Conservation (phyloP, 2,329 filamentous ascomycete genomes). For the Hymenoscyphus scutula region DNA sequence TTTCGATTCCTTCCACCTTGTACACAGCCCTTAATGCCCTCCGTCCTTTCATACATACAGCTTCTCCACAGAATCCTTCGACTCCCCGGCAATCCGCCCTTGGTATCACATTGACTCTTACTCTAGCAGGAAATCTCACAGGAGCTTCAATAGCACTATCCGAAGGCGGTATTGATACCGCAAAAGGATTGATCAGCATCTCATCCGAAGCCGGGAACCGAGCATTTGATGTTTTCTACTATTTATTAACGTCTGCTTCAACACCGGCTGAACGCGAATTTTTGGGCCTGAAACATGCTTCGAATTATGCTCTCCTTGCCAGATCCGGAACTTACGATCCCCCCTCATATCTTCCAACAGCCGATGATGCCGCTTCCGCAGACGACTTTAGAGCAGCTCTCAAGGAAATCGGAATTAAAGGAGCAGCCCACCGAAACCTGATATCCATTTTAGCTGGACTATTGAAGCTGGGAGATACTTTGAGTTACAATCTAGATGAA, state of each 20-base stretch:
- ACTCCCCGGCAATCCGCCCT: constrained; percentile 76
- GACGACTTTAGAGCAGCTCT: constrained; percentile 88
- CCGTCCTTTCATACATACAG: constrained; percentile 80
- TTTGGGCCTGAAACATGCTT: constrained; percentile 73
- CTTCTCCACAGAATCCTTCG: constrained; percentile 87
- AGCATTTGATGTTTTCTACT: constrained; percentile 98
- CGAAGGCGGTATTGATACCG: constrained; percentile 82
- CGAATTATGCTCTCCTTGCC: constrained; percentile 74
- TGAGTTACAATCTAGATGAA: constrained; percentile 80
- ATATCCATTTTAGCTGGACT: constrained; percentile 84
- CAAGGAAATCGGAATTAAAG: constrained; percentile 92
- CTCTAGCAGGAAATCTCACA: constrained; percentile 74
- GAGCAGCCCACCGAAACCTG: constrained; percentile 74
- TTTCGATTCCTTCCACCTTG: constrained; percentile 71
- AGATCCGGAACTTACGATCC: constrained; percentile 83
- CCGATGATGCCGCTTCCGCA: constrained; percentile 86
- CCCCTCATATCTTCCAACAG: constrained; percentile 84
- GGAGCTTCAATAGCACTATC: constrained; percentile 76
- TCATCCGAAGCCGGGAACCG: constrained; percentile 78
- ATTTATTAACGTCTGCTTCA: constrained; percentile 87
- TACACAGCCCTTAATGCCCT: constrained; percentile 79
- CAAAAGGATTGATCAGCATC: constrained; percentile 75
- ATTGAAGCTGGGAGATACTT: constrained; percentile 86
- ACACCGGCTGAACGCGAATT: constrained; percentile 87
- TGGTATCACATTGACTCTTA: constrained; percentile 77